Percentiles rank a stretch among this genome's conserved stretches.
phyloP scores from a whole-genome alignment of 2,329 filamentous ascomycete genomes.

The Colletotrichum orbiculare region DNA sequence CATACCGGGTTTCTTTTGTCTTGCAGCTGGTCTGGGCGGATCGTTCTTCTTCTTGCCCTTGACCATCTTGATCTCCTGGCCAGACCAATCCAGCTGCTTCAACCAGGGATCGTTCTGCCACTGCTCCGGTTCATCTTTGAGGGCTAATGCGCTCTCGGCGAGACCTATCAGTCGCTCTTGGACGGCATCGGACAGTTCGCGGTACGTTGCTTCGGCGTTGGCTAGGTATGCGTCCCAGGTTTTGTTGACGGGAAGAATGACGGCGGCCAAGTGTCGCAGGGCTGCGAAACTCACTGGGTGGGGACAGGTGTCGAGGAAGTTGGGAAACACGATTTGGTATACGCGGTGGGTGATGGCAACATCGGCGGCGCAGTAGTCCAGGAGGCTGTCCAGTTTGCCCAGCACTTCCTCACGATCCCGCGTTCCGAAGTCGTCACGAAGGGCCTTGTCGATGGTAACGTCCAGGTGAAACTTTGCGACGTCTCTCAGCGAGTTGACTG shows the following conservation, averaged over 20 bases:
- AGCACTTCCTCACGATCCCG: conserved; percentile 78
- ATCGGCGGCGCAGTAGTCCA: conserved; percentile 96
- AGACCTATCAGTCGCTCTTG: conserved; percentile 78
- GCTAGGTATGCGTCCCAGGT: conserved; percentile 88
- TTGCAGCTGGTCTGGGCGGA: conserved; percentile 78
- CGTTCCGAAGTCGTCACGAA: conserved; percentile 87
- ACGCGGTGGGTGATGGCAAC: conserved; percentile 92
- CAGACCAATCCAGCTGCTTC: conserved; percentile 93
- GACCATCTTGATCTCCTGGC: conserved; percentile 89
- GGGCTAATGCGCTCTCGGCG: conserved; percentile 79
- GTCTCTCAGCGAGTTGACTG: conserved; percentile 92
- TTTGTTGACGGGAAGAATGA: conserved; percentile 89
- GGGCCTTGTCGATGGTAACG: conserved; percentile 89
- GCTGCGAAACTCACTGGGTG: conserved; percentile 98
- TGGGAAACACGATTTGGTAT: conserved; percentile 93
- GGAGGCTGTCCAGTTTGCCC: conserved; percentile 79
- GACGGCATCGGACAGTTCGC: conserved; percentile 80
- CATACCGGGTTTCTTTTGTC: conserved; percentile 95
- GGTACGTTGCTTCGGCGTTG: conserved; percentile 87
- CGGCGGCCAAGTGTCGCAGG: conserved; percentile 89
- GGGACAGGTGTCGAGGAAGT: conserved; percentile 89
- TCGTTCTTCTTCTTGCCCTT: conserved; percentile 92
- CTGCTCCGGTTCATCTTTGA: conserved; percentile 75
- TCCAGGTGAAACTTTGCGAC: conserved; percentile 97
- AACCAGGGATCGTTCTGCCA: conserved; percentile 91